Percentiles rank a stretch among this genome's conserved stretches.
Evolutionary conservation across 768 basidiomycete genomes (phyloP).

Genomic region (Mycena capillaripes): DNA sequence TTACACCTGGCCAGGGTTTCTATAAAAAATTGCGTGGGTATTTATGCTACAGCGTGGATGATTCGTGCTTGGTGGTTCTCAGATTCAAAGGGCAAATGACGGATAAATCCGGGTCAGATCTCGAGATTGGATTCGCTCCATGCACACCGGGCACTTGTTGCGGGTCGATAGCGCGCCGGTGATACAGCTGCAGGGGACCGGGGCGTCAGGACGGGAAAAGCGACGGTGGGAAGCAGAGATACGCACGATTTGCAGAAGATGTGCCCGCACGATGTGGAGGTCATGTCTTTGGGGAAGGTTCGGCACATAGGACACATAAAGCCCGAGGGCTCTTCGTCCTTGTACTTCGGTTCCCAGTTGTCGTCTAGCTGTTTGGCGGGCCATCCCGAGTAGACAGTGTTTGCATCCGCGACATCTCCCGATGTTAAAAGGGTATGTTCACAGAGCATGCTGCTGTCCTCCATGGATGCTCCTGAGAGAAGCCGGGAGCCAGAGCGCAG

Average conservation of each 20-base stretch:
- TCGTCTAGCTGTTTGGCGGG: conserved; percentile 51
- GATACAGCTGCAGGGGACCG: conserved; percentile 35
- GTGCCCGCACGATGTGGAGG: conserved; percentile 49
- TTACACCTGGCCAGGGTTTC: conserved; percentile 9
- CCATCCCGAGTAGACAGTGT: conserved; percentile 58
- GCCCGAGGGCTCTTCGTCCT: conserved; percentile 31
- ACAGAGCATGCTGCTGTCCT: conserved; percentile 61
- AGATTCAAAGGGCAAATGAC: conserved; percentile 31
- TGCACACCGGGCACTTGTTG: conserved; percentile 39
- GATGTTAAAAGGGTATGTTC: conserved; percentile 64
- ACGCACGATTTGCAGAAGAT: conserved; percentile 40
- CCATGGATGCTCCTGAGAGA: conserved; percentile 65
- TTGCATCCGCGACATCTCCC: conserved; percentile 60
- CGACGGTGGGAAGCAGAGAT: background rate
- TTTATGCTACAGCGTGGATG: conserved; percentile 23
- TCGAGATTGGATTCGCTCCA: conserved; percentile 17
- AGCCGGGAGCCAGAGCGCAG: conserved; percentile 62
- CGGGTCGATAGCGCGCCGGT: conserved; percentile 12
- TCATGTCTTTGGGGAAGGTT: conserved; percentile 47
- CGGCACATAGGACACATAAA: conserved; percentile 50
- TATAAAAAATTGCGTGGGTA: conserved; percentile 16
- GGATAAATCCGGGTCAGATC: conserved; percentile 34
- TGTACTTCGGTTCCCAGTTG: conserved; percentile 36
- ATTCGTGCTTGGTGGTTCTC: conserved; percentile 1
- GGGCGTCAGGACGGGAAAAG: background rate